Conservation (phyloP, 768 basidiomycete species). For the Cystofilobasidium bisporidii region DNA sequence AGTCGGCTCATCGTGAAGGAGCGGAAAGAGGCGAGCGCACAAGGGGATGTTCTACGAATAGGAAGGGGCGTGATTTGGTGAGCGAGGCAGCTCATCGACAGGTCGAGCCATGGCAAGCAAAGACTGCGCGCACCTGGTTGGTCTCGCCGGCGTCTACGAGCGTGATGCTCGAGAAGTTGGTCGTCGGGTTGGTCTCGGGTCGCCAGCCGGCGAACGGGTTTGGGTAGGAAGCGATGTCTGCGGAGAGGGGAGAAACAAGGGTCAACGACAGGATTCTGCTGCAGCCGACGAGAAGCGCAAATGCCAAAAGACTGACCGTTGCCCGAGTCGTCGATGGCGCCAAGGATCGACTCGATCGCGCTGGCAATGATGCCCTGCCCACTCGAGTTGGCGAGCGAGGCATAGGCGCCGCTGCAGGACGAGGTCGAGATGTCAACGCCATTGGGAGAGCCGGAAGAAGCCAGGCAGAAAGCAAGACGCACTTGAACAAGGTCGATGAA, state of each 20-base stretch:
- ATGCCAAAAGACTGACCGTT: constrained; percentile 31
- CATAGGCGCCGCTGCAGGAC: constrained; percentile 33
- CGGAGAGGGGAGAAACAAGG: no score
- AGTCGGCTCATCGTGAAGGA: neutral
- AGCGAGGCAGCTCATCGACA: no score
- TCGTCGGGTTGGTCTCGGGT: constrained; percentile 34
- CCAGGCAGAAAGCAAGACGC: neutral
- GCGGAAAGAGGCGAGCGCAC: neutral
- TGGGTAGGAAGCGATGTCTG: constrained; percentile 37
- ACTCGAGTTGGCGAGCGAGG: constrained; percentile 32
- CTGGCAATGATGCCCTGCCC: constrained; percentile 31
- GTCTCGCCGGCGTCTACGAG: constrained; percentile 40
- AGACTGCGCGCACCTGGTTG: constrained; percentile 30
- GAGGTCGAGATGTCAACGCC: no score
- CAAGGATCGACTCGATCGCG: constrained; percentile 35
- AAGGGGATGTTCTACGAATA: constrained; percentile 25
- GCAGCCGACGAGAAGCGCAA: no score
- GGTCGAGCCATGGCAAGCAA: no score
- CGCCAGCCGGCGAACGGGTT: constrained; percentile 39
- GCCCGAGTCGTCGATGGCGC: constrained; percentile 32
- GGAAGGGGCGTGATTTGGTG: no score
- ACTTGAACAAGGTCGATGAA: constrained; percentile 44
- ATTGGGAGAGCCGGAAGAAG: no score
- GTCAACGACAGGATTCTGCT: no score
- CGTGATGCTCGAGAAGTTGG: constrained; percentile 34